phyloP scores from a whole-genome alignment of 495 filamentous ascomycete species.

The Hapsidospora chrysogenum region DNA sequence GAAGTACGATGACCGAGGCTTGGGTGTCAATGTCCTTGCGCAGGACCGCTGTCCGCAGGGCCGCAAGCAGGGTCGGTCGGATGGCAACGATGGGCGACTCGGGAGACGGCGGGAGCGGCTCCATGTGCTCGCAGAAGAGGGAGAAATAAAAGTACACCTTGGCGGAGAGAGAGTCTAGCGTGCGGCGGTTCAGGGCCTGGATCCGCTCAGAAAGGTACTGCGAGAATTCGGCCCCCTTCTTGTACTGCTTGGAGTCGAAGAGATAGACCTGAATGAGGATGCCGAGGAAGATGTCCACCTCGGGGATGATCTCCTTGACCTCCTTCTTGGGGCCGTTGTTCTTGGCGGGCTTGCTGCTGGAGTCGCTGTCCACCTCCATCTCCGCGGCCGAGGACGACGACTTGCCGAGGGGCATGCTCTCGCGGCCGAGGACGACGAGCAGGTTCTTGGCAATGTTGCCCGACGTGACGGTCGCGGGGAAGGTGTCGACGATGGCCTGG shows the following conservation, averaged over 20 bases:
- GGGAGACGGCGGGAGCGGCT: constrained; percentile 72
- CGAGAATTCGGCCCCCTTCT: constrained; percentile 72
- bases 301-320: constrained; percentile 63
- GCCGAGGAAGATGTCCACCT: constrained; percentile 82
- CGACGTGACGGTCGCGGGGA: constrained; percentile 35
- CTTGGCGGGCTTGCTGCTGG: constrained; percentile 27
- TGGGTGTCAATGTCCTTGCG: constrained; percentile 94
- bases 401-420: constrained; percentile 40
- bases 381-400: constrained; percentile 12
- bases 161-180: constrained; percentile 81
- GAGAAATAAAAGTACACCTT: constrained; percentile 97
- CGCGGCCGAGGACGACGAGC: constrained; percentile 46
- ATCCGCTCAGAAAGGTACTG: constrained; percentile 63
- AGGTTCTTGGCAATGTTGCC: constrained; percentile 51
- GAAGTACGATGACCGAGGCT: constrained; percentile 81
- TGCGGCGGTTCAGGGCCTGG: constrained; percentile 79
- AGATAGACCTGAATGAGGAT: constrained; percentile 82
- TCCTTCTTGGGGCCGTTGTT: constrained; percentile 35
- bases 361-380: constrained; percentile 66
- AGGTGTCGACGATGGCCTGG: constrained; percentile 67
- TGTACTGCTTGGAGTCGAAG: constrained; percentile 63
- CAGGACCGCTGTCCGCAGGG: constrained; percentile 80
- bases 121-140: constrained; percentile 78
- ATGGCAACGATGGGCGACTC: constrained; percentile 70
- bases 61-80: constrained; percentile 70